phyloP scores from a whole-genome alignment of 2,329 filamentous ascomycete genomes.

The Exophiala lecanii-corni region DNA sequence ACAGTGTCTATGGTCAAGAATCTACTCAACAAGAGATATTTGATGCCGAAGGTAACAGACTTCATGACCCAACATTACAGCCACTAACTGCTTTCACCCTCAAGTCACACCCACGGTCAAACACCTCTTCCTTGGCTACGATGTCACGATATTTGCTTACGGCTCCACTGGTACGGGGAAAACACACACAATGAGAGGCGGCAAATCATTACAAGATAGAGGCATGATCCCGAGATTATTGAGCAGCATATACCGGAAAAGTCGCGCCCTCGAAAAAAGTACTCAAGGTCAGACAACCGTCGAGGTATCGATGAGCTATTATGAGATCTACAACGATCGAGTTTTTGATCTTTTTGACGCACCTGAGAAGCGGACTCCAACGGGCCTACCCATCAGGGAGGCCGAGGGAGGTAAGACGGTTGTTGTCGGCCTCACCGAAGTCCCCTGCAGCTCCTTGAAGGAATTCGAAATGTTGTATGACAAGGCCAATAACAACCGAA shows the following conservation, averaged over 20 bases:
- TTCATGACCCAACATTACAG: too few relatives aligned
- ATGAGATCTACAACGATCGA: slow-evolving; percentile 96
- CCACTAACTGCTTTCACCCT: slow-evolving; percentile 31
- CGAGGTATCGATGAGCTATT: slow-evolving; percentile 77
- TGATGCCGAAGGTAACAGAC: slow-evolving; percentile 73
- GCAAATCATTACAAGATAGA: slow-evolving; percentile 76
- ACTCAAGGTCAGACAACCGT: slow-evolving; percentile 65
- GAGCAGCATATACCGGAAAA: slow-evolving; percentile 77
- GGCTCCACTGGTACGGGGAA: slow-evolving; percentile 91
- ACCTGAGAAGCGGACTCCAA: slow-evolving; percentile 76
- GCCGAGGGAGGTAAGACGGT: slow-evolving; percentile 75
- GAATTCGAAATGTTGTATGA: slow-evolving; percentile 90
- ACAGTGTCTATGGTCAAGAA: slow-evolving; percentile 77
- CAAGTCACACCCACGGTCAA: slow-evolving; percentile 87
- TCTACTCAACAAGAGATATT: slow-evolving; percentile 84
- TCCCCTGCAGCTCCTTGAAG: slow-evolving; percentile 74
- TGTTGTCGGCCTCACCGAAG: slow-evolving; percentile 79
- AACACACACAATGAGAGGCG: slow-evolving; percentile 93
- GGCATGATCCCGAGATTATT: slow-evolving; percentile 83
- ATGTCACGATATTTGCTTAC: slow-evolving; percentile 88
- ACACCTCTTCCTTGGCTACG: slow-evolving; percentile 82
- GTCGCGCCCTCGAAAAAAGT: slow-evolving; percentile 81
- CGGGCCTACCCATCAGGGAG: slow-evolving; percentile 76
- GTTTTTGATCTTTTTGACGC: slow-evolving; percentile 87
- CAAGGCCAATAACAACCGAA: slow-evolving; percentile 83